Evolutionary conservation across 805 yeast species (phyloP).

Genomic region (Candida sonorensis): DNA sequence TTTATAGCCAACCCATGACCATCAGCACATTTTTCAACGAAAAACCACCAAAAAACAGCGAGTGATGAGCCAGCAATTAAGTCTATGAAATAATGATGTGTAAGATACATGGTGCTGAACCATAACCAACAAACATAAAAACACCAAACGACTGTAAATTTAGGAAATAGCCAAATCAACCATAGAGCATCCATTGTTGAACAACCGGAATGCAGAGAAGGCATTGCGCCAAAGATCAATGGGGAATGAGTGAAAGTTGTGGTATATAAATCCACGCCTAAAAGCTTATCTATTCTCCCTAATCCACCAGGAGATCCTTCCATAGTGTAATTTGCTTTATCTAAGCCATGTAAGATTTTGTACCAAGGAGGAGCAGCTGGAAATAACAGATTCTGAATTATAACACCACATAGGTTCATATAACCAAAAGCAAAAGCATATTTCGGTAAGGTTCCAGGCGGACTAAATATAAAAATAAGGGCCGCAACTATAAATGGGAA

Average conservation of each 20-base stretch:
- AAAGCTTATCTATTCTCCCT: constrained; percentile 71
- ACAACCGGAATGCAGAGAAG: constrained; percentile 86
- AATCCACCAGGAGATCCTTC: constrained; percentile 94
- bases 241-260: constrained; percentile 80
- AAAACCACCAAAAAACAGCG: constrained; percentile 59
- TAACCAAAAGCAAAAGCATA: constrained; percentile 93
- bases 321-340: constrained; percentile 88
- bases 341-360: constrained; percentile 72
- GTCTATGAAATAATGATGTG: constrained; percentile 94
- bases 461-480: constrained; percentile 77
- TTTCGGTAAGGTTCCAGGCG: constrained; percentile 77
- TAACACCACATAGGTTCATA: constrained; percentile 83
- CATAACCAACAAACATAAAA: constrained; percentile 87
- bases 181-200: constrained; percentile 92
- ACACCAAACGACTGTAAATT: constrained; percentile 56
- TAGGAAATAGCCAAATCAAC: constrained; percentile 78
- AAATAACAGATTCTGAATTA: constrained; percentile 63
- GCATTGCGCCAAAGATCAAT: constrained; percentile 76
- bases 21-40: constrained; percentile 41
- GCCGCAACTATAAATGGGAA: constrained; percentile 83
- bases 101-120: constrained; percentile 98
- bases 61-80: constrained; percentile 90
- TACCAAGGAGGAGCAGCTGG: constrained; percentile 99
- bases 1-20: constrained; percentile 11
- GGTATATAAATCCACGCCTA: constrained; percentile 80